Base-by-base conservation (phyloP, 106 monocot genomes). In the Dendrobium nobile region DNA sequence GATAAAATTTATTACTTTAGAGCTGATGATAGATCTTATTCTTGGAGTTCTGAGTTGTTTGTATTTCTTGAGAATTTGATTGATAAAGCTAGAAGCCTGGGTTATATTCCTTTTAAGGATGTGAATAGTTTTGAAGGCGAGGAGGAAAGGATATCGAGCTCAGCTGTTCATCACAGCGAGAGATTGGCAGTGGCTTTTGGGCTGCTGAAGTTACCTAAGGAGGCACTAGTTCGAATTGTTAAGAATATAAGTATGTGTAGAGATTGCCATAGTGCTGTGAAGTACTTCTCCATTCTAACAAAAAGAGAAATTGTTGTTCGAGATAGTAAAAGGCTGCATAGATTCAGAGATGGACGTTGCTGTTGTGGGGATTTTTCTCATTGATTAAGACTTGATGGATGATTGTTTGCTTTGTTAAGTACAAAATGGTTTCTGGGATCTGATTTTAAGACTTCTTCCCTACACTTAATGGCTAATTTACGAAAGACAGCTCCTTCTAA, bases 241-340 rank as follows among this genome's bases (percentile, higher is more conserved):
- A 95, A 95, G 87, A 95, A 95, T 41, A 89, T 89, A 10, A 75
- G 81, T 2, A 92, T 92, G 87, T 95, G 95, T 73, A 89, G 86
- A 82, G 92, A 95, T 79, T 95, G 92, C 56, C 95, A 95, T 59
- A 80, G 81, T 40, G 81, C 83, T 68, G 48, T 80, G 16, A 95
- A 95, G 80, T 81, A 83, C 77, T 77, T 95, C 54, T 95, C 95
- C 3, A 10, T 79, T 58, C 56, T 95, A 78, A 86, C 87, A 0
- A 41, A 75, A 17, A 90, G 92, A 77, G 92, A 95, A 77, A 92
- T 95, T 55, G 72, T 95, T 51, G 78, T 95, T 41, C 77, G 87
- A 11, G 95, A 95, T 73, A 92, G 92, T 58, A 90, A 86, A 75
- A 81, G 92, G 45, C 90, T 95, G 59, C 95, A 95, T 80, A 87